A percentile compares a stretch with the other conserved stretches of the same genome.
Evolutionary conservation across 257 asterid genomes (phyloP).

Genomic region (Linaria vulgaris): DNA sequence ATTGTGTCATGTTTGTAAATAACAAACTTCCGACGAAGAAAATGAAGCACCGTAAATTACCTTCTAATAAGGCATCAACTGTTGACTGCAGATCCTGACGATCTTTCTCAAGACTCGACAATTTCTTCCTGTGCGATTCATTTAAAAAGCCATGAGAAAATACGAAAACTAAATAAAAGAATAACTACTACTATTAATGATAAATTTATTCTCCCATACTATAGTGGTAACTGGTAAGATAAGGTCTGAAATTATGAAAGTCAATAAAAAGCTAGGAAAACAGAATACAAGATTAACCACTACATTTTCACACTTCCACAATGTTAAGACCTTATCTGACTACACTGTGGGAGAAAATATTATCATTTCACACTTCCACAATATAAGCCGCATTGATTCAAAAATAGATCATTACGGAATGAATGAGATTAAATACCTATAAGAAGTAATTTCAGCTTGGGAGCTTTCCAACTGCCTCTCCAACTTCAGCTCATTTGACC

Average conservation of each 20-base stretch:
- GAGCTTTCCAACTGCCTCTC: conserved; percentile 81
- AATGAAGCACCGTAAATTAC: conserved; percentile 32
- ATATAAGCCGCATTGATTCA: no score
- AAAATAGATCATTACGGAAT: not conserved
- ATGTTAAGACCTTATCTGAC: conserved; percentile 14
- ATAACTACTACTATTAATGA: not conserved
- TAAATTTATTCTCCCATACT: no score
- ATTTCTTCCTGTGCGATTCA: conserved; percentile 60
- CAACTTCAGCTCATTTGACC: conserved; percentile 92
- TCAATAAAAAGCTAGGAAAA: conserved; percentile 8
- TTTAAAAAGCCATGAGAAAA: conserved; percentile 1
- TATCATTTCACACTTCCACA: not conserved
- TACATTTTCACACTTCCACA: conserved; percentile 9
- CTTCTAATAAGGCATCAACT: conserved; percentile 89
- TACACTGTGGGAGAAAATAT: conserved; percentile 5
- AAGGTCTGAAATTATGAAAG: no score
- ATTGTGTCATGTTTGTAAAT: conserved; percentile 11
- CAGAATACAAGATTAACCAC: not conserved
- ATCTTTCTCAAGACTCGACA: conserved; percentile 85
- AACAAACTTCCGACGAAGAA: conserved; percentile 9
- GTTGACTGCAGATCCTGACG: conserved; percentile 89
- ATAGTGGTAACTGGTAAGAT: no score
- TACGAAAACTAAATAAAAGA: not conserved
- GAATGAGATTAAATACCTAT: conserved; percentile 49
- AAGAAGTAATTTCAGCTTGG: conserved; percentile 66